Evolutionary conservation across 345 rosid species (phyloP).

Genomic region (Atalantia buxifolia): DNA sequence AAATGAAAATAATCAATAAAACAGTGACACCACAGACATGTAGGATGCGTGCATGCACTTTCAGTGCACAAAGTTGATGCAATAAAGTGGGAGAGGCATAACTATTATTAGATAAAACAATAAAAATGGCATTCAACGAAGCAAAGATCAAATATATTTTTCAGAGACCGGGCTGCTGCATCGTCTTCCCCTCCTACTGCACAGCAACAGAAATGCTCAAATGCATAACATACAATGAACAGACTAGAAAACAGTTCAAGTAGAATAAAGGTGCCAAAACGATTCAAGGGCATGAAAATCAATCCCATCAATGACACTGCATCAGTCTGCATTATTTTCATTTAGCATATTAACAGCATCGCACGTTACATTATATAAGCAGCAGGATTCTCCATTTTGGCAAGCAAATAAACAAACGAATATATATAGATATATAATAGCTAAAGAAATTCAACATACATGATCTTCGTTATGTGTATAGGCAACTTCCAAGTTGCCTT

Average conservation of each 20-base stretch:
- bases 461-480: slow-evolving; percentile 30
- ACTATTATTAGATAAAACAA: not conserved
- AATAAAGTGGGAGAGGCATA: too few species aligned
- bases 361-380: not conserved
- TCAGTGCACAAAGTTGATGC: not conserved
- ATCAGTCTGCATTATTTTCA: not conserved
- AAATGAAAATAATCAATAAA: not conserved
- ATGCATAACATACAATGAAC: not conserved
- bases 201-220: not conserved
- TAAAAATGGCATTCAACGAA: not conserved
- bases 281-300: not conserved
- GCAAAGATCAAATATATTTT: not conserved
- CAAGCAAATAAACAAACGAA: not conserved
- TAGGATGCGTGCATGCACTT: not conserved
- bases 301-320: not conserved
- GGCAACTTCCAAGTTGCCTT: slow-evolving; percentile 29
- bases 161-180: not conserved
- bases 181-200: not conserved
- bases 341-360: not conserved
- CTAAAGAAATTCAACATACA: slow-evolving; percentile 23
- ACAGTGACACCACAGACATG: not conserved
- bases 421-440: not conserved
- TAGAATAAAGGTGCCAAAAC: too few species aligned
- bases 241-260: not conserved
- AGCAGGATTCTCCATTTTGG: not conserved